phyloP scores from a whole-genome alignment of 2,329 filamentous ascomycete genomes.

The Nectriaceae sp. region DNA sequence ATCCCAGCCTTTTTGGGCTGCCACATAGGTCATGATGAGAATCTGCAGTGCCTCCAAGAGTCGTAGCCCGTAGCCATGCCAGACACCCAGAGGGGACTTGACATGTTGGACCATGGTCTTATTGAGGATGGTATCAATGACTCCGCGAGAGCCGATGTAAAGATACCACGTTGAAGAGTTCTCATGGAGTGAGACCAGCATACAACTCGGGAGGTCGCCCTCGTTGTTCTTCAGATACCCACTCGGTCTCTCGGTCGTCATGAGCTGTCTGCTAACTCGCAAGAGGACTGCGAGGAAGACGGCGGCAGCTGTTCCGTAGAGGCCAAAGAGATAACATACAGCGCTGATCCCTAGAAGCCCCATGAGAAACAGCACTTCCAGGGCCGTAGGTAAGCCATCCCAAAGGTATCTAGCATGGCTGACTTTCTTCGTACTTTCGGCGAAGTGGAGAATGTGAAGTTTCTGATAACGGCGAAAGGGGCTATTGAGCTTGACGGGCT shows the following conservation, averaged over 20 bases:
- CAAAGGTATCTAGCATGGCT: neutral
- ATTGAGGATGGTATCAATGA: slow-evolving; percentile 28
- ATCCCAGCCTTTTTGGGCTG: neutral
- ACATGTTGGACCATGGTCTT: slow-evolving; percentile 28
- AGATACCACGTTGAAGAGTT: slow-evolving; percentile 30
- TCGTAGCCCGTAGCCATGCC: neutral
- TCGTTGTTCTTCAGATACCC: slow-evolving; percentile 28
- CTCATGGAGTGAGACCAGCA: slow-evolving; percentile 27
- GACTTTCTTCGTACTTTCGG: neutral
- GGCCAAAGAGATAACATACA: neutral
- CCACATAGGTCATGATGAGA: neutral
- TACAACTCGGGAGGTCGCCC: slow-evolving; percentile 25
- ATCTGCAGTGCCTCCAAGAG: neutral
- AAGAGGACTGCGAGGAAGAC: slow-evolving; percentile 19
- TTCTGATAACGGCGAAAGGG: neutral
- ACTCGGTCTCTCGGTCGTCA: slow-evolving; percentile 16
- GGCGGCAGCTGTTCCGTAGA: slow-evolving; percentile 22
- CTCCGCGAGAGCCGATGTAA: slow-evolving; percentile 27
- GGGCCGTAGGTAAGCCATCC: neutral
- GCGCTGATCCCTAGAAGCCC: neutral
- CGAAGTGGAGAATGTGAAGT: neutral
- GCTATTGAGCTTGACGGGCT: neutral
- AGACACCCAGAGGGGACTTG: neutral
- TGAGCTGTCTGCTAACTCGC: slow-evolving; percentile 14
- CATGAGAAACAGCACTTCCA: neutral